Evolutionary conservation across 108 stramenopile species (phyloP).

Genomic region (Cyclostephanos tholiformis): DNA sequence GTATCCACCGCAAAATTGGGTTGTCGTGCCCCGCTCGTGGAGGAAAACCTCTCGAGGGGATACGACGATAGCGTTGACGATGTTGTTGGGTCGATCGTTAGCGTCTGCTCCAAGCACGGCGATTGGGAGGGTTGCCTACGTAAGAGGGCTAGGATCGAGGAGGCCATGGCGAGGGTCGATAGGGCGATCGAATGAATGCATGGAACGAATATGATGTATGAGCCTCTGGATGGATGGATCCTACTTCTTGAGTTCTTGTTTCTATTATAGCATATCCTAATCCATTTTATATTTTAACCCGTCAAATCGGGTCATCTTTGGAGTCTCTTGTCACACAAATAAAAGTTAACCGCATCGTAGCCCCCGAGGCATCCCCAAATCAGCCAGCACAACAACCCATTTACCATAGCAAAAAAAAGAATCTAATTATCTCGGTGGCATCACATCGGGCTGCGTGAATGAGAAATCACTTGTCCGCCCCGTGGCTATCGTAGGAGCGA

Average conservation of each 20-base stretch:
- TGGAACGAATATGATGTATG: not conserved
- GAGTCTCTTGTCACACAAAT: not conserved
- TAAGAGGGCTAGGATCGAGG: conserved; percentile 24
- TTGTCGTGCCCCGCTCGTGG: conserved; percentile 6
- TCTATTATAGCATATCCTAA: not conserved
- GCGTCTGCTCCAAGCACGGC: conserved; percentile 43
- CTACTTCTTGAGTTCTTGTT: too few species aligned
- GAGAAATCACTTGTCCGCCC: conserved; percentile 61
- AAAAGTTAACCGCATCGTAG: too few species aligned
- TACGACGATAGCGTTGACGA: not conserved
- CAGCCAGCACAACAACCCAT: not conserved
- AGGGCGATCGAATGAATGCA: not conserved
- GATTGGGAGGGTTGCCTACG: conserved; percentile 43
- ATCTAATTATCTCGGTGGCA: conserved; percentile 85
- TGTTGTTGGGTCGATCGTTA: conserved; percentile 19
- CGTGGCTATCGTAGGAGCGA: conserved; percentile 29
- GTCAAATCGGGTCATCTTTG: not conserved
- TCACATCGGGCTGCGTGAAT: conserved; percentile 84
- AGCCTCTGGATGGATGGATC: too few species aligned
- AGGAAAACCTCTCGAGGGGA: conserved; percentile 19
- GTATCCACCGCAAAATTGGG: not conserved
- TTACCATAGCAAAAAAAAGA: not conserved
- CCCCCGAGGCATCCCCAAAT: conserved; percentile 1
- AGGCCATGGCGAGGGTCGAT: not conserved
- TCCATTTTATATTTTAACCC: not conserved